Evolutionary conservation across 1,284 basidiomycete genomes (phyloP).

Genomic region (Apiotrichum sp.): DNA sequence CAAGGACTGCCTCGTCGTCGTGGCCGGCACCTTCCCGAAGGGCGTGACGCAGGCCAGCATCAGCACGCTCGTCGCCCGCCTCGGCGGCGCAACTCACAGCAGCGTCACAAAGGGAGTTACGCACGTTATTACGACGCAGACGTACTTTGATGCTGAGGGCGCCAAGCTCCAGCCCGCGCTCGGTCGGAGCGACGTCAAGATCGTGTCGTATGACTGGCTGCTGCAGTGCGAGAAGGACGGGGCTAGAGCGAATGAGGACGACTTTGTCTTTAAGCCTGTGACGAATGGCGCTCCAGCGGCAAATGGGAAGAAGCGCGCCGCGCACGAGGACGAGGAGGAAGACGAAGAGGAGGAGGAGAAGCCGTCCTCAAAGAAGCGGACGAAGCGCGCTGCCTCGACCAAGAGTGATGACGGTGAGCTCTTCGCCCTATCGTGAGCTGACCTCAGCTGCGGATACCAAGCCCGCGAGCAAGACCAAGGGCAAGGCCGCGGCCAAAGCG

Average conservation of each 20-base stretch:
- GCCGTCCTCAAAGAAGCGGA: slow-evolving; percentile 6
- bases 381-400: not conserved
- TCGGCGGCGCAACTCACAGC: slow-evolving; percentile 6
- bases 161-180: slow-evolving; percentile 5
- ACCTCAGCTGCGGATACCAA: slow-evolving; percentile 1
- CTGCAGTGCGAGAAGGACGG: slow-evolving; percentile 7
- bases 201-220: slow-evolving; percentile 12
- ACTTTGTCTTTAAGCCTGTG: not conserved
- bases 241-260: slow-evolving; percentile 1
- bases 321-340: not conserved
- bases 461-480: slow-evolving; percentile 3
- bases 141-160: slow-evolving; percentile 14
- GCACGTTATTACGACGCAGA: slow-evolving; percentile 9
- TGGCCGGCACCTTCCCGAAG: slow-evolving; percentile 4
- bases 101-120: slow-evolving; percentile 15
- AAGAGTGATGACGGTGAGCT: not conserved
- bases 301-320: slow-evolving; percentile 10
- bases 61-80: slow-evolving; percentile 1
- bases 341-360: slow-evolving; percentile 5
- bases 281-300: not conserved
- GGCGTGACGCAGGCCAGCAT: slow-evolving; percentile 5
- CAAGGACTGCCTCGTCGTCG: slow-evolving; percentile 6
- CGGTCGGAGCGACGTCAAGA: not conserved
- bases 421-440: not conserved
- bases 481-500: slow-evolving; percentile 2